Percentiles rank a stretch among this genome's conserved stretches.
Evolutionary conservation across 108 stramenopile species (phyloP).

Genomic region (Skeletonema grethae): DNA sequence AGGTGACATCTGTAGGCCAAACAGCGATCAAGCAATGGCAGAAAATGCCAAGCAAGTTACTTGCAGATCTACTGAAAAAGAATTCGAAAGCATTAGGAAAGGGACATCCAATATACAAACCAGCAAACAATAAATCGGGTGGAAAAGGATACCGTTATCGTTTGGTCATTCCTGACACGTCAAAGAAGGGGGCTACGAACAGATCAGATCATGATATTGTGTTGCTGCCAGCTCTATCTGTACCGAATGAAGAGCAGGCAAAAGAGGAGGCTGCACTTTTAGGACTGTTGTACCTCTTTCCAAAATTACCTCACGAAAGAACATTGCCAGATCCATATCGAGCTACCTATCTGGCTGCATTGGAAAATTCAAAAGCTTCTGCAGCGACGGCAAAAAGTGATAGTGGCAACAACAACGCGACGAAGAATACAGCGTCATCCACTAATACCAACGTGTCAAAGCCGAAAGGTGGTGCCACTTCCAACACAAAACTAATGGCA

Average conservation of each 20-base stretch:
- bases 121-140: conserved; percentile 12
- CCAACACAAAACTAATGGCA: conserved; percentile 36
- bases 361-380: conserved; percentile 40
- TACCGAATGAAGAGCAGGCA: conserved; percentile 79
- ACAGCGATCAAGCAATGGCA: conserved; percentile 87
- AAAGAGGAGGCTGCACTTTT: conserved; percentile 87
- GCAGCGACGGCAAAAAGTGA: neutral
- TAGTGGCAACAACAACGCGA: conserved; percentile 15
- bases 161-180: conserved; percentile 86
- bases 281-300: conserved; percentile 81
- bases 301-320: conserved; percentile 84
- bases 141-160: conserved; percentile 41
- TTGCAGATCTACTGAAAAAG: conserved; percentile 70
- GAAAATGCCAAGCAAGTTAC: conserved; percentile 73
- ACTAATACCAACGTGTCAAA: neutral
- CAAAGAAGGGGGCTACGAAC: conserved; percentile 35
- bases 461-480: conserved; percentile 8
- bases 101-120: conserved; percentile 58
- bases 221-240: conserved; percentile 65
- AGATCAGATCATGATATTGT: conserved; percentile 69
- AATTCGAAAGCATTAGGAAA: conserved; percentile 54
- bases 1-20: conserved; percentile 69
- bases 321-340: conserved; percentile 93
- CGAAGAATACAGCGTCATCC: conserved; percentile 4
- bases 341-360: conserved; percentile 76